Conservation (phyloP, 495 filamentous ascomycete species). For the Cercophora sp. region DNA sequence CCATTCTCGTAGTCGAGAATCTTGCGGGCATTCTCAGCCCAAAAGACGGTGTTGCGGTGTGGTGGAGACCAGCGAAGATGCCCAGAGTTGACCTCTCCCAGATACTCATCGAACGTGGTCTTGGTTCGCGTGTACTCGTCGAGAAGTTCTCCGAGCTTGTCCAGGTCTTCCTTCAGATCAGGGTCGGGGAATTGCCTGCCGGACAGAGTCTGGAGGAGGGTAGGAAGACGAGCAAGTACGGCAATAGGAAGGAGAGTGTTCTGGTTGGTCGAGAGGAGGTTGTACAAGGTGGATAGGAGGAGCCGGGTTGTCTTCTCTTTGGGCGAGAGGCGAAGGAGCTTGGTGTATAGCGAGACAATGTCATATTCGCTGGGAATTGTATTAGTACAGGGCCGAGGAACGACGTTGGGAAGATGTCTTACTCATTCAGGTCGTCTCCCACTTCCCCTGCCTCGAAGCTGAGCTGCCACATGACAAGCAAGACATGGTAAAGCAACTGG, state of each 20-base stretch:
- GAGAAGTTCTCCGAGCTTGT: slow-evolving; percentile 68
- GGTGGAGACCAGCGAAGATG: slow-evolving; percentile 95
- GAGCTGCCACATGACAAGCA: slow-evolving; percentile 91
- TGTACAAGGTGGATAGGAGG: slow-evolving; percentile 80
- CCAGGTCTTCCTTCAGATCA: slow-evolving; percentile 84
- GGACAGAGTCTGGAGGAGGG: slow-evolving; percentile 72
- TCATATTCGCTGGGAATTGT: slow-evolving; percentile 89
- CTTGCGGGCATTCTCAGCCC: slow-evolving; percentile 89
- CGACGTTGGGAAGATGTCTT: slow-evolving; percentile 32
- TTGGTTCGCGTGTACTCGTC: slow-evolving; percentile 94
- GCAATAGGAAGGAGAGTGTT: slow-evolving; percentile 75
- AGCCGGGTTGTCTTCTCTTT: slow-evolving; percentile 98
- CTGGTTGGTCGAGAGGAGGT: slow-evolving; percentile 76
- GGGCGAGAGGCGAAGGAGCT: slow-evolving; percentile 83
- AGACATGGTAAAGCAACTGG: slow-evolving; percentile 90
- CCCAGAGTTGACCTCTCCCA: slow-evolving; percentile 80
- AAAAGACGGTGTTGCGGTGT: slow-evolving; percentile 85
- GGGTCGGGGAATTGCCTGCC: slow-evolving; percentile 82
- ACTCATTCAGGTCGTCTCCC: slow-evolving; percentile 85
- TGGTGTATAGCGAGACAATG: slow-evolving; percentile 82
- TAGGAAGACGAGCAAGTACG: slow-evolving; percentile 75
- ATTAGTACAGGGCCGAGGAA: no score
- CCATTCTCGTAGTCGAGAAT: slow-evolving; percentile 84
- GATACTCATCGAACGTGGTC: slow-evolving; percentile 96
- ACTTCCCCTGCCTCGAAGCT: slow-evolving; percentile 84